Evolutionary conservation across 225 moss, liverwort and hornwort species (phyloP).

Genomic region (Straminergon stramineum): DNA sequence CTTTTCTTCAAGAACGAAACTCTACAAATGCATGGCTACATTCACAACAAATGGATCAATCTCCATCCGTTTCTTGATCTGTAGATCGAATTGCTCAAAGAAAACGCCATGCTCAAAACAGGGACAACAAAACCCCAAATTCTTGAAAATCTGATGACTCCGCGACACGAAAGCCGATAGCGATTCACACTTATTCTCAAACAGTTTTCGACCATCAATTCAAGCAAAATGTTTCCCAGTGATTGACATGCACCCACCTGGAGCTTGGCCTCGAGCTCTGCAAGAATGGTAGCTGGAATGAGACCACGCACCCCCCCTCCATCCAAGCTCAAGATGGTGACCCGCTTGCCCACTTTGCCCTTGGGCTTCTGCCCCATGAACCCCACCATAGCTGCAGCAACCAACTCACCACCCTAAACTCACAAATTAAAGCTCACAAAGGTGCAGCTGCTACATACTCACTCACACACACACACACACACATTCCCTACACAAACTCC

Average conservation of each 20-base stretch:
- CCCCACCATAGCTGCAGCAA: constrained; percentile 14
- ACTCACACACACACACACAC: background rate
- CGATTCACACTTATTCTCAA: background rate
- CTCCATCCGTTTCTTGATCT: background rate
- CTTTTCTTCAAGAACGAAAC: background rate
- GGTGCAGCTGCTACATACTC: background rate
- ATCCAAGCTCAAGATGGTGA: constrained; percentile 49
- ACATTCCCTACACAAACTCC: background rate
- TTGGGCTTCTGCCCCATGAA: constrained; percentile 31
- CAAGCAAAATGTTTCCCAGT: background rate
- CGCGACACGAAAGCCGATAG: background rate
- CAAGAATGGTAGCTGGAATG: constrained; percentile 50
- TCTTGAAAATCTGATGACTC: background rate
- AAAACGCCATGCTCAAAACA: background rate
- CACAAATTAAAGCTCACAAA: background rate
- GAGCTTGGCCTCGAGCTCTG: constrained; percentile 49
- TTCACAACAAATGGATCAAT: background rate
- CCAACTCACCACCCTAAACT: background rate
- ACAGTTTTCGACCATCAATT: background rate
- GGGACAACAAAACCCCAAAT: background rate
- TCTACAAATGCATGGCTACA: background rate
- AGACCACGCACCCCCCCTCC: constrained; percentile 52
- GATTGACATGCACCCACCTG: constrained; percentile 10
- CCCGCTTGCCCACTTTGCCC: constrained; percentile 35
- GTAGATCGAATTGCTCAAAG: background rate